Evolutionary conservation across 208 protist species (phyloP).

Genomic region (Herpetomonas muscarum): DNA sequence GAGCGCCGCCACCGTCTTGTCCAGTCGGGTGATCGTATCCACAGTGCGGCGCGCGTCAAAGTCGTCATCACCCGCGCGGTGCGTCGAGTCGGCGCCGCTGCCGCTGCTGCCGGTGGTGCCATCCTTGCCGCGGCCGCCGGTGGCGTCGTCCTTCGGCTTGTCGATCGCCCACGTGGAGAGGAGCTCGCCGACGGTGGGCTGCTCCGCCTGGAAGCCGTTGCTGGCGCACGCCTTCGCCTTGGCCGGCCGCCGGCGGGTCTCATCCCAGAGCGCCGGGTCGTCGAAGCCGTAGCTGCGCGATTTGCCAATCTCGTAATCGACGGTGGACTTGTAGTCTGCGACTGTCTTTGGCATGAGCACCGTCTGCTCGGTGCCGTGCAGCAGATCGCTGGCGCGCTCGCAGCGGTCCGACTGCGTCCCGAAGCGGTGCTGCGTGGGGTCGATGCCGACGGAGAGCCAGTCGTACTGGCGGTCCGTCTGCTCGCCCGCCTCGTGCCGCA

Average conservation of each 20-base stretch:
- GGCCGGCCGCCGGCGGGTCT: slow-evolving; percentile 16
- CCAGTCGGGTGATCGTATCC: slow-evolving; percentile 15
- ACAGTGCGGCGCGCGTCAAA: slow-evolving; percentile 1
- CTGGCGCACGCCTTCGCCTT: slow-evolving; percentile 16
- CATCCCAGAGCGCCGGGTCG: slow-evolving; percentile 49
- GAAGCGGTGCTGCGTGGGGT: slow-evolving; percentile 72
- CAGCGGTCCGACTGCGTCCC: slow-evolving; percentile 21
- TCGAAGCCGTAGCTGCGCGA: slow-evolving; percentile 55
- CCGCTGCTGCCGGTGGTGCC: background rate
- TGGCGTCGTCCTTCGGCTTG: background rate
- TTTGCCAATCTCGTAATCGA: slow-evolving; percentile 48
- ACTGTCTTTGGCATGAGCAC: slow-evolving; percentile 57
- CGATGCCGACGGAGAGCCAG: slow-evolving; percentile 67
- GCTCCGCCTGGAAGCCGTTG: slow-evolving; percentile 28
- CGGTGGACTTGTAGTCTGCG: slow-evolving; percentile 49
- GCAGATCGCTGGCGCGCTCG: slow-evolving; percentile 8
- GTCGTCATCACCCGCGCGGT: background rate
- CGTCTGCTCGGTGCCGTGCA: slow-evolving; percentile 22
- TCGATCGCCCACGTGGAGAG: slow-evolving; percentile 52
- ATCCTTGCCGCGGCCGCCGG: background rate
- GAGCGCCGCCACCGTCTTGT: slow-evolving; percentile 2
- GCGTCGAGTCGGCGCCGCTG: background rate
- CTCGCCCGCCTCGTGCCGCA: slow-evolving; percentile 48
- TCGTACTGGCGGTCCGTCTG: slow-evolving; percentile 67
- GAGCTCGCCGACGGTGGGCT: slow-evolving; percentile 45